Evolutionary conservation across 2,329 filamentous ascomycete genomes (phyloP).

Genomic region (Aureobasidium musti): DNA sequence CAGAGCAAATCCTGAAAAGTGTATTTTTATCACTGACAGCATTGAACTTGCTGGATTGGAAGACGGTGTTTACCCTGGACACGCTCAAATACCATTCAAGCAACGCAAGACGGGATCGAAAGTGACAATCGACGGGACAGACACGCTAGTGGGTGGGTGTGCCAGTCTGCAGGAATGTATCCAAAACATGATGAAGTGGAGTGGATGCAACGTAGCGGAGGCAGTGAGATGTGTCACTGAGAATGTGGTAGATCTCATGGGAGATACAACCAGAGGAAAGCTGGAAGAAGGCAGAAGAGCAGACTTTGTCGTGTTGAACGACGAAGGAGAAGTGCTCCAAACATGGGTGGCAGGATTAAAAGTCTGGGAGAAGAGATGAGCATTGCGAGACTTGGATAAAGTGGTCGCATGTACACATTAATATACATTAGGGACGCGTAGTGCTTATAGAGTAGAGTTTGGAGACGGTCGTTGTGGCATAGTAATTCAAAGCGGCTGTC

Average conservation of each 20-base stretch:
- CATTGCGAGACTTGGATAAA: background rate
- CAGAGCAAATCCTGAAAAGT: slow-evolving; percentile 49
- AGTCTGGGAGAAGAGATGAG: slow-evolving; percentile 46
- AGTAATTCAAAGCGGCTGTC: background rate
- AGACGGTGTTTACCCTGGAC: slow-evolving; percentile 55
- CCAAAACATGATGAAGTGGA: slow-evolving; percentile 52
- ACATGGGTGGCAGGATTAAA: slow-evolving; percentile 55
- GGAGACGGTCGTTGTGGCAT: background rate
- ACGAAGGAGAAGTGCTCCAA: slow-evolving; percentile 51
- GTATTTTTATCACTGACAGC: slow-evolving; percentile 57
- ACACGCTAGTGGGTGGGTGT: slow-evolving; percentile 58
- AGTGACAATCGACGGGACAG: slow-evolving; percentile 55
- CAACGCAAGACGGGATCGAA: slow-evolving; percentile 54
- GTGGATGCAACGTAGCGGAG: slow-evolving; percentile 51
- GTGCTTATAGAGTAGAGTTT: background rate
- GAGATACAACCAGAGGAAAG: slow-evolving; percentile 48
- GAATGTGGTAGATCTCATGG: slow-evolving; percentile 56
- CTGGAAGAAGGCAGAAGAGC: slow-evolving; percentile 51
- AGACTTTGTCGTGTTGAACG: slow-evolving; percentile 53
- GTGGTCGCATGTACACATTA: background rate
- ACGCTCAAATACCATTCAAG: slow-evolving; percentile 54
- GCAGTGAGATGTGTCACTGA: slow-evolving; percentile 54
- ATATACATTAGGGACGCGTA: background rate
- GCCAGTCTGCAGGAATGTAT: slow-evolving; percentile 55
- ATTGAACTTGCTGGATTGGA: slow-evolving; percentile 57